phyloP scores from a whole-genome alignment of 768 basidiomycete species.

The Phlebiopsis flavidoalba region DNA sequence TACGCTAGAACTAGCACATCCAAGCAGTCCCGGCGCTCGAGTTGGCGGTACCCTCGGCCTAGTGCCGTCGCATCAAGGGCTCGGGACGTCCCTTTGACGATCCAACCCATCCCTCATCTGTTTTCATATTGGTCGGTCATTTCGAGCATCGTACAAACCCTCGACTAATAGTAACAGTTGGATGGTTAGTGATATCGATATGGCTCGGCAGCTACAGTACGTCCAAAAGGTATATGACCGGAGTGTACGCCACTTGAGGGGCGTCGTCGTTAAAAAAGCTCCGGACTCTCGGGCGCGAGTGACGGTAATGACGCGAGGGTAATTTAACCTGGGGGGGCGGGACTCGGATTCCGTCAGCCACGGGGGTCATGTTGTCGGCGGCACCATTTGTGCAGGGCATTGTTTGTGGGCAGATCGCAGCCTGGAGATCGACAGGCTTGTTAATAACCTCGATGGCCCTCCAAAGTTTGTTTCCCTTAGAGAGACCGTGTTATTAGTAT shows the following conservation, averaged over 20 bases:
- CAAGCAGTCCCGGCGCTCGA: constrained; percentile 1
- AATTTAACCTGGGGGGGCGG: not conserved
- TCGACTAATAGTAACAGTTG: not conserved
- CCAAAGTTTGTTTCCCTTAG: constrained; percentile 78
- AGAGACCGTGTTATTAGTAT: not conserved
- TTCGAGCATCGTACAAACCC: not conserved
- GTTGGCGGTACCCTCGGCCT: not conserved
- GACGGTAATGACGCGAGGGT: not conserved
- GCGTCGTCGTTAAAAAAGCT: not conserved
- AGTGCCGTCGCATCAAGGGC: not conserved
- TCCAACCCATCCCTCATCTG: not conserved
- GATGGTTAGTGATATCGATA: not conserved
- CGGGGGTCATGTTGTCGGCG: not conserved
- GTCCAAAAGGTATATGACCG: too few species aligned
- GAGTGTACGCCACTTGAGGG: not conserved
- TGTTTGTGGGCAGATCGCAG: not conserved
- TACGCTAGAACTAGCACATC: constrained; percentile 4
- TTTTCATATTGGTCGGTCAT: not conserved
- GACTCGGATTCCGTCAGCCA: not conserved
- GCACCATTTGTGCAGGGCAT: not conserved
- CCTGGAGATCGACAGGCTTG: too few species aligned
- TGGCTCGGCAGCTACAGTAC: not conserved
- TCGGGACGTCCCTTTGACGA: not conserved
- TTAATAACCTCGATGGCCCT: constrained; percentile 77
- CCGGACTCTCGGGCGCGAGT: too few species aligned